Conservation (phyloP, 2,329 filamentous ascomycete species). For the Lasiodiplodia theobromae region DNA sequence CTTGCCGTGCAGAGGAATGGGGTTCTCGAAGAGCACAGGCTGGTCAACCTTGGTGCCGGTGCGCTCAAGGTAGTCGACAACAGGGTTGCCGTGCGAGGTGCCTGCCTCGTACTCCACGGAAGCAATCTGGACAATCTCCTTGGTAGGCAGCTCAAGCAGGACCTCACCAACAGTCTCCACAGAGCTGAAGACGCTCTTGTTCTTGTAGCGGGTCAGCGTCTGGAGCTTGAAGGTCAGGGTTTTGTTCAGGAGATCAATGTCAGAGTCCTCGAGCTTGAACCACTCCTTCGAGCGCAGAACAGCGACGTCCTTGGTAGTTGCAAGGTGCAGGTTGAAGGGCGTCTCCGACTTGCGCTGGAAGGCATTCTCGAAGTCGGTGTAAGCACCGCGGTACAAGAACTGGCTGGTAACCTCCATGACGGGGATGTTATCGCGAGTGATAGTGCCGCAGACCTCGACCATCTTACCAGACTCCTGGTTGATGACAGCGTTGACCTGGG, state of each 20-base stretch:
- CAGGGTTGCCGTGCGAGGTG: conserved; percentile 91
- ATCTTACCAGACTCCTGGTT: conserved; percentile 99
- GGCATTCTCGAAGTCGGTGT: conserved; percentile 95
- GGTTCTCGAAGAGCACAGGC: conserved; percentile 95
- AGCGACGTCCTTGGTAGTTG: conserved; percentile 87
- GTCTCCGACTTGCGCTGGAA: conserved; percentile 98
- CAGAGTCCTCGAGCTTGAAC: conserved; percentile 87
- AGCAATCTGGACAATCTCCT: conserved; percentile 97
- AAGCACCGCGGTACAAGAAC: conserved; percentile 93
- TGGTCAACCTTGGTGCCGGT: conserved; percentile 94
- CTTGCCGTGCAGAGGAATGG: conserved; percentile 94
- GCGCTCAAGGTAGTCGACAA: conserved; percentile 93
- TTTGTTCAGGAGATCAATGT: conserved; percentile 88
- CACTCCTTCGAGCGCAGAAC: conserved; percentile 96
- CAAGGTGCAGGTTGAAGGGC: conserved; percentile 90
- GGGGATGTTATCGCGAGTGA: conserved; percentile 79
- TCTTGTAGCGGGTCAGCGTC: conserved; percentile 92
- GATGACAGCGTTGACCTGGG: conserved; percentile 95
- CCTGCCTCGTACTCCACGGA: conserved; percentile 95
- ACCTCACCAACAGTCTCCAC: conserved; percentile 94
- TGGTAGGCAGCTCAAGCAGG: conserved; percentile 90
- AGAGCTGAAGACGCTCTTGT: conserved; percentile 87
- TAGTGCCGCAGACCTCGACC: conserved; percentile 99
- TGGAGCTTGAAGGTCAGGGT: conserved; percentile 96
- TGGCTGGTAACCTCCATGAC: conserved; percentile 99